These are phyloP conservation scores for Solanum pimpinellifolium DNA, from an alignment of 257 asterid species.

Conservation along the genomic window DNA sequence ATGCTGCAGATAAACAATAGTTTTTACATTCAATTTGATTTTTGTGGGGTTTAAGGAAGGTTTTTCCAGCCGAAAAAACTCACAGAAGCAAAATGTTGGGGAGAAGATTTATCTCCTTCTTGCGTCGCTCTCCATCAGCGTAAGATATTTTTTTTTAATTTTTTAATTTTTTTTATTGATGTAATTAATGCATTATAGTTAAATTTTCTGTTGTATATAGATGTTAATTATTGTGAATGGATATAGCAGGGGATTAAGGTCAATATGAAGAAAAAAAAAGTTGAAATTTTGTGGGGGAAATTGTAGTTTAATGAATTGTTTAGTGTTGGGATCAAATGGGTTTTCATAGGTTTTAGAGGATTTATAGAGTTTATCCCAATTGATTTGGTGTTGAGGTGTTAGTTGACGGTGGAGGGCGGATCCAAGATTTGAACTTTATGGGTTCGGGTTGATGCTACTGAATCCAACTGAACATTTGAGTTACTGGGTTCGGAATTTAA, in stretches of 20 bases:
- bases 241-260: not conserved
- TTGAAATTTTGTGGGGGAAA: not conserved
- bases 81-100: slow-evolving; percentile 16
- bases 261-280: not conserved
- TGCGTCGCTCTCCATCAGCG: slow-evolving; percentile 10
- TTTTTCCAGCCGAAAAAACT: not conserved
- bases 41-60: not conserved
- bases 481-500: not conserved
- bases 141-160: not conserved
- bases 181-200: not conserved
- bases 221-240: not conserved
- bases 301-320: not conserved
- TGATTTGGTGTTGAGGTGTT: not conserved
- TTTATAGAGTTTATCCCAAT: not conserved
- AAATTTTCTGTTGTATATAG: not conserved
- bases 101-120: slow-evolving; percentile 19
- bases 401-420: not conserved
- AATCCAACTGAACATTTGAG: not conserved
- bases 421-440: not conserved
- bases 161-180: not conserved
- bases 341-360: not conserved
- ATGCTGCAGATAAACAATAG: not conserved
- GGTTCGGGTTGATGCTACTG: not conserved
- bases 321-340: not conserved
- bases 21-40: not conserved